These are phyloP conservation scores for Fereydounia khargensis DNA, from an alignment of 1,284 basidiomycete genomes.

Conservation along the genomic window DNA sequence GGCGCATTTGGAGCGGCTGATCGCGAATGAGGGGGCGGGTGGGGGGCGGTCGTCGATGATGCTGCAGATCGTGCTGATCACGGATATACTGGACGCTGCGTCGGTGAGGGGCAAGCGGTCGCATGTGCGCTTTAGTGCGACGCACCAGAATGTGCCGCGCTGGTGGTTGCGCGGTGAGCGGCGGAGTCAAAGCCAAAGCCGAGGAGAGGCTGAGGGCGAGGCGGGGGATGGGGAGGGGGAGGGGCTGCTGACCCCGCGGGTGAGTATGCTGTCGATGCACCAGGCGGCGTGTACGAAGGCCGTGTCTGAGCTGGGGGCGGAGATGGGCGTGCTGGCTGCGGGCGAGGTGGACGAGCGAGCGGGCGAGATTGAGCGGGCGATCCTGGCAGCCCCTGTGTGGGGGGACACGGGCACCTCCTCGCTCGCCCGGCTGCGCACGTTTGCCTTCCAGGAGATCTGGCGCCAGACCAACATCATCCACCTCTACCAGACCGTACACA, in stretches of 20 bases:
- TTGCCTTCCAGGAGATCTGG: slow-evolving; percentile 40
- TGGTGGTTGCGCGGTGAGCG: too few species aligned
- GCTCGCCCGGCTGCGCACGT: slow-evolving; percentile 18
- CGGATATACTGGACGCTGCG: slow-evolving; percentile 24
- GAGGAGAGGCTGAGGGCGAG: too few species aligned
- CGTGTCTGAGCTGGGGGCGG: slow-evolving; percentile 28
- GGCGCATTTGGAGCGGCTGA: slow-evolving; percentile 18
- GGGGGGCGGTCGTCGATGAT: slow-evolving; percentile 14
- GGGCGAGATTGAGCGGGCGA: slow-evolving; percentile 18
- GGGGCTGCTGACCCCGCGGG: too few species aligned
- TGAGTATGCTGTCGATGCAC: slow-evolving; percentile 19
- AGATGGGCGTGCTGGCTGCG: slow-evolving; percentile 2
- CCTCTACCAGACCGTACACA: slow-evolving; percentile 29
- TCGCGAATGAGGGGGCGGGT: slow-evolving; percentile 23
- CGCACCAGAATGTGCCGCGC: background rate
- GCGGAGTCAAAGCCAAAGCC: too few species aligned
- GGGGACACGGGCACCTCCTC: slow-evolving; percentile 19
- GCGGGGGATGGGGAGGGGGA: too few species aligned
- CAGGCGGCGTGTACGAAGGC: slow-evolving; percentile 33
- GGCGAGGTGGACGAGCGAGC: slow-evolving; percentile 14
- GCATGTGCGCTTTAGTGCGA: slow-evolving; percentile 3
- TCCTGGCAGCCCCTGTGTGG: slow-evolving; percentile 25
- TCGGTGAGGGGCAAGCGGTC: slow-evolving; percentile 17
- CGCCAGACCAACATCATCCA: slow-evolving; percentile 27
- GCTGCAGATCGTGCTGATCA: slow-evolving; percentile 26